Evolutionary conservation across 345 rosid species (phyloP), one percentile per base, ranked within the genome.

Genomic region (Moricandia arvensis): DNA sequence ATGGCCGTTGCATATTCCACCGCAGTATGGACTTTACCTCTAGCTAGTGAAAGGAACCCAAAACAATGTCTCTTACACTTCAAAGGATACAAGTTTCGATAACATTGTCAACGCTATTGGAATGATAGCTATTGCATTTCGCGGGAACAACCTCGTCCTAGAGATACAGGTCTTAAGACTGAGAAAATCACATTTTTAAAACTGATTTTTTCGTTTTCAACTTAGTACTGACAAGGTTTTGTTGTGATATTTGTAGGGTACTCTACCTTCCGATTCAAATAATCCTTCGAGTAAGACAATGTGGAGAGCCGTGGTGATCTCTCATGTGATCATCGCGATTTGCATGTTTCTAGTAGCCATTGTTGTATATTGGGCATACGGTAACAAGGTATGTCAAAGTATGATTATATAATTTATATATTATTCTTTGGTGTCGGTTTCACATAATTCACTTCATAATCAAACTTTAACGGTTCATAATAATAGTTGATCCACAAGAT

Each of bases 341-440:
- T 29, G 31, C 31, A 29, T 29, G 31, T 88, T 79, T 76, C 90
- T 93, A 10, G 75, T 90, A 0, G 80, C 91, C n/a, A 76, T 87
- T 21, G 88, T 81, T 27, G 87, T 90, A 77, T 88, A 86, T 55
- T 88, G 96, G 96, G 93, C 96, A 11, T 85, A 88, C 34, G 96
- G 91, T 4, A 82, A 82, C 66, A 16, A 43, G 87, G 90, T 68
- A 21, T 37, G 35, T 73, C 26, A 10, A 34, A 5, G 3, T 29
- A 29, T 29, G 3, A 29, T n/a, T n/a, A n/a, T n/a, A n/a, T n/a
- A n/a, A n/a, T n/a, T n/a, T n/a, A n/a, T n/a, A n/a, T n/a, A n/a
- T n/a, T 29, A 29, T 29, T 29, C 3, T 29, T 2, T 2, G 31
- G 31, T 29, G 31, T 29, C 1, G 5, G 31, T 29, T 29, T 29